phyloP scores from a whole-genome alignment of 768 basidiomycete genomes.

The Cystofilobasidium bisporidii region DNA sequence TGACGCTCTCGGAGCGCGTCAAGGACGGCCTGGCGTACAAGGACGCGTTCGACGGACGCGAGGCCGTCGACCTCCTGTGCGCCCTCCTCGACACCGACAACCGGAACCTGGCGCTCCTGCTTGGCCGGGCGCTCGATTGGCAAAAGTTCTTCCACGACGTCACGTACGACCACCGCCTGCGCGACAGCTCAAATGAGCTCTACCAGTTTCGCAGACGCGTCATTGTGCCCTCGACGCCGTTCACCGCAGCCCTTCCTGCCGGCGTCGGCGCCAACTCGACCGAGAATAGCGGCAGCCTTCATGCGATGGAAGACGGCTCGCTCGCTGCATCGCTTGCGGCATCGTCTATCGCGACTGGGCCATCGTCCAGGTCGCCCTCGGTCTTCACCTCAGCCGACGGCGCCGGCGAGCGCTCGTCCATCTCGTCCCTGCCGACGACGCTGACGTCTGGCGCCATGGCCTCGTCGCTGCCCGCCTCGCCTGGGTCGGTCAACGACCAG shows the following conservation, averaged over 20 bases:
- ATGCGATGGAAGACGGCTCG: constrained; percentile 12
- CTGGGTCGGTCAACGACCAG: background rate
- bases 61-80: constrained; percentile 92
- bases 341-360: constrained; percentile 1
- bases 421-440: background rate
- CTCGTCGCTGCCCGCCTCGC: background rate
- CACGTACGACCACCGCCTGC: constrained; percentile 89
- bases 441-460: background rate
- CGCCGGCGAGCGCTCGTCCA: constrained; percentile 2
- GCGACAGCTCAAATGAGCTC: constrained; percentile 77
- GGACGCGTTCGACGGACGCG: constrained; percentile 90
- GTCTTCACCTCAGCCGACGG: background rate
- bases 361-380: background rate
- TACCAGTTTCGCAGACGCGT: constrained; percentile 65
- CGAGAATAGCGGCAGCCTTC: constrained; percentile 29
- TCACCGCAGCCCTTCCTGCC: constrained; percentile 21
- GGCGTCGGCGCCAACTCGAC: constrained; percentile 23
- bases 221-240: constrained; percentile 25
- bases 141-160: constrained; percentile 99
- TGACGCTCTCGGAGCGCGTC: constrained; percentile 63
- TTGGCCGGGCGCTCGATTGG: constrained; percentile 91
- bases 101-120: constrained; percentile 81
- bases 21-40: constrained; percentile 96
- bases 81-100: constrained; percentile 99
- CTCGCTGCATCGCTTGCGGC: constrained; percentile 7